Evolutionary conservation across 1,284 basidiomycete species (phyloP).

Genomic region (Microstroma glucosiphilum): DNA sequence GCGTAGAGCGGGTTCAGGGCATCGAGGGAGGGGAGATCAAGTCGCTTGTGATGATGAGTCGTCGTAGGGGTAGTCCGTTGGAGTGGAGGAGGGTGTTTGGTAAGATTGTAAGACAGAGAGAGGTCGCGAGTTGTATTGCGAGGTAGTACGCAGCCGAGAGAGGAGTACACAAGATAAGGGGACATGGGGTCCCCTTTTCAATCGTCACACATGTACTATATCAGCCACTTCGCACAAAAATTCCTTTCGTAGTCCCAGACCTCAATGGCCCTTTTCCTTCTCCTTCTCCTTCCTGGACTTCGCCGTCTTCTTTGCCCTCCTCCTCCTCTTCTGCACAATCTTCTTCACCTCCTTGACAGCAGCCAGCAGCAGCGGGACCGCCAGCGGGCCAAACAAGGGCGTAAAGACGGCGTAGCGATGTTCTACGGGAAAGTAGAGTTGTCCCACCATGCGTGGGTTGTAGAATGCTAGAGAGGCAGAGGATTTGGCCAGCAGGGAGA

Average conservation of each 20-base stretch:
- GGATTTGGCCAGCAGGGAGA: neutral
- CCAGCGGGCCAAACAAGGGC: constrained; percentile 50
- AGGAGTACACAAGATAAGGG: no score
- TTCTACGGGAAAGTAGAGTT: constrained; percentile 73
- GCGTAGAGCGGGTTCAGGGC: constrained; percentile 30
- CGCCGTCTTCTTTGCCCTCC: neutral
- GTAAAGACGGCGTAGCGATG: constrained; percentile 52
- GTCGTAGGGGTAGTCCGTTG: constrained; percentile 50
- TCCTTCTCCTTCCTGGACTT: constrained; percentile 3
- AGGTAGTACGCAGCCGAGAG: no score
- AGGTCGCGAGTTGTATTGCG: neutral
- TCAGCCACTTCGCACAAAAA: neutral
- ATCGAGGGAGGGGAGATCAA: constrained; percentile 9
- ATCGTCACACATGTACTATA: no score
- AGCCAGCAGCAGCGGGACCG: constrained; percentile 72
- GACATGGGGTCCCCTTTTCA: no score
- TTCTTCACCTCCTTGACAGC: constrained; percentile 52
- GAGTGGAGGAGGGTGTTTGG: constrained; percentile 52
- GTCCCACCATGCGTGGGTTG: constrained; percentile 87
- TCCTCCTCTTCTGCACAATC: constrained; percentile 9
- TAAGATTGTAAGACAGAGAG: neutral
- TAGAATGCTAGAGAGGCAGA: constrained; percentile 83
- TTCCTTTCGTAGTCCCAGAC: no score
- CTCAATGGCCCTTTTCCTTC: neutral
- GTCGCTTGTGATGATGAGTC: constrained; percentile 45